Conservation (phyloP, 345 rosid species). For the Salix purpurea region DNA sequence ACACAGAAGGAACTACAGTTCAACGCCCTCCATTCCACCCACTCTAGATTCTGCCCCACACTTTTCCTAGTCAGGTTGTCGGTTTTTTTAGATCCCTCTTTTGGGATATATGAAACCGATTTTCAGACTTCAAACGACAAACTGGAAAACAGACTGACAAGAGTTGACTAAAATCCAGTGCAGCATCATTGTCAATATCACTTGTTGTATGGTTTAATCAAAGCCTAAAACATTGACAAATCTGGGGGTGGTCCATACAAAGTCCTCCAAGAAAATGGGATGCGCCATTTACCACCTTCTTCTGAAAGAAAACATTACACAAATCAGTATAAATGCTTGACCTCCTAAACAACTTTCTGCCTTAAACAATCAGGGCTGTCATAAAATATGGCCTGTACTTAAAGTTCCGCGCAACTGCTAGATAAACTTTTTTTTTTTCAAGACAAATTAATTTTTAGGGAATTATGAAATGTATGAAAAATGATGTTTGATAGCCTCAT, state of each 20-base stretch:
- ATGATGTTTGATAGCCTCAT: not conserved
- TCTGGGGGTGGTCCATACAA: conserved; percentile 92
- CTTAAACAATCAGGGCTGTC: not conserved
- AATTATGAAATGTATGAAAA: not conserved
- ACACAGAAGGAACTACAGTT: too few relatives aligned
- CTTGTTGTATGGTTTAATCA: not conserved
- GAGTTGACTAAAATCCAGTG: not conserved
- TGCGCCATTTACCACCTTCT: conserved; percentile 48
- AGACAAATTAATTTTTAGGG: not conserved
- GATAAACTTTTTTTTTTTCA: too few relatives aligned
- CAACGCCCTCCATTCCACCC: too few relatives aligned
- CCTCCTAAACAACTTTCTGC: not conserved
- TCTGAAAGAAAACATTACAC: conserved; percentile 41
- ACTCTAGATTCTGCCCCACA: too few relatives aligned
- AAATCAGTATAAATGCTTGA: not conserved
- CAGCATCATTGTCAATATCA: not conserved
- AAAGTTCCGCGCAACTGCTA: too few relatives aligned
- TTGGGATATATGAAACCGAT: not conserved
- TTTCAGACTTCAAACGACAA: not conserved
- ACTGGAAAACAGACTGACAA: not conserved
- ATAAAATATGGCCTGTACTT: not conserved
- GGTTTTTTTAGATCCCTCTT: too few relatives aligned
- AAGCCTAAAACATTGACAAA: conserved; percentile 57
- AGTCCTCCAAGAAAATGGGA: conserved; percentile 80
- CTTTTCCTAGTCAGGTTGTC: too few relatives aligned